Base-by-base conservation (phyloP, 2,329 filamentous ascomycete species). In the Monosporascus sp. region DNA sequence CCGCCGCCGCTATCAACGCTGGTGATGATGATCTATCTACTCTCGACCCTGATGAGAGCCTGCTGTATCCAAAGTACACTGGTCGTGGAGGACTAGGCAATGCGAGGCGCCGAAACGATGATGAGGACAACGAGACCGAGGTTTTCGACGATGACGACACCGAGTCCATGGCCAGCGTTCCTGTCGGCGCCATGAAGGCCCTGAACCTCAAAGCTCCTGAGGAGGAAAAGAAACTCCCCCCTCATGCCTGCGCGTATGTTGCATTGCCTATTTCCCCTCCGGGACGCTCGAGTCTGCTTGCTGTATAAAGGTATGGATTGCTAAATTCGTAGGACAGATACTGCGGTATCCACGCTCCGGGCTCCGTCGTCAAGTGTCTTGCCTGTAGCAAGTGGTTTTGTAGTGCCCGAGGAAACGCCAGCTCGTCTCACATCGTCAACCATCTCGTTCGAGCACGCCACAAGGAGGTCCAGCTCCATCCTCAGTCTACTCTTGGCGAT, bases 301-400 rank as follows among this genome's bases (percentile, higher is more conserved):
- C 22, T 17, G 17, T 27, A 11, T 27, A 27, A 44, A 53, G n/a
- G 25, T 17, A 48, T 41, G 20, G 55, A 51, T 52, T 48, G 48
- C 68, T 67, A 63, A 69, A 58, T 54, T 47, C 56, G 45, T 50
- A 6, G 51, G 50, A 47, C 68, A 94, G 90, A 39, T 97, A 97
- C 72, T 99, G 94, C 70, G 94, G 94, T 55, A 99, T 99, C 59
- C 94, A 99, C 75, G 96, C 95, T 54, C 88, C 94, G 2, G 88
- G 88, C 68, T 94, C 89, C 60, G 95, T 99, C 53, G 94, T 99
- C 63, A 97, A 97, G 75, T 99, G 94, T 68, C 80, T 99, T 56
- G 82, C 87, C 55, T 99, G 94, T 77, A 93, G 84, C 76, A 99
- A 97, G 70, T 99, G 94, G 94, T 99, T 99, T 71, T 99, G 94